Evolutionary conservation across 345 rosid species (phyloP).

Genomic region (Gossypium longicalyx): DNA sequence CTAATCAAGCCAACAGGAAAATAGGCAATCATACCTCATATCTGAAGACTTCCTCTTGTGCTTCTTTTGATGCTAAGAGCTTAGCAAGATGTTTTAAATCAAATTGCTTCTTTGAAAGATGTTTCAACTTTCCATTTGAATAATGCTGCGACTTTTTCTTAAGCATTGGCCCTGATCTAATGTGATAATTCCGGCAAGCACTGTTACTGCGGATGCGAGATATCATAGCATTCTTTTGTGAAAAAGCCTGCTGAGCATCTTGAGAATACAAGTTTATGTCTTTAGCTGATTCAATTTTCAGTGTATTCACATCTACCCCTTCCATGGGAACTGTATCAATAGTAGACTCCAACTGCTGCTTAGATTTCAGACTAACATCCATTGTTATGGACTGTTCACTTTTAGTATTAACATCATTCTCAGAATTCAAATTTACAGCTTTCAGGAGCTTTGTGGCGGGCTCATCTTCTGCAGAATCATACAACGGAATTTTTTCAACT

Average conservation of each 20-base stretch:
- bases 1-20: background rate
- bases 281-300: constrained; percentile 44
- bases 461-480: constrained; percentile 98
- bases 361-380: constrained; percentile 25
- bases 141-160: constrained; percentile 53
- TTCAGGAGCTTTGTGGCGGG: constrained; percentile 53
- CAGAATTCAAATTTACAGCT: constrained; percentile 27
- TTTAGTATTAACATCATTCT: constrained; percentile 25
- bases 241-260: constrained; percentile 39
- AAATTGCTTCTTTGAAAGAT: constrained; percentile 40
- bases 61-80: constrained; percentile 56
- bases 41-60: constrained; percentile 65
- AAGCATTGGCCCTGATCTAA: constrained; percentile 36
- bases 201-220: constrained; percentile 47
- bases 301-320: constrained; percentile 29
- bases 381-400: constrained; percentile 21
- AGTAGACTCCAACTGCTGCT: constrained; percentile 37
- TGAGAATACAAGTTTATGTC: constrained; percentile 35
- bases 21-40: constrained; percentile 49
- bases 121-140: constrained; percentile 50
- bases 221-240: constrained; percentile 54
- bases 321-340: constrained; percentile 40
- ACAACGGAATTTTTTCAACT: constrained; percentile 79
- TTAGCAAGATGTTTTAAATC: constrained; percentile 55
- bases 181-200: constrained; percentile 40